A percentile compares a stretch with the other conserved stretches of the same genome.
These are phyloP conservation scores for Cyclotella baltica DNA, from an alignment of 108 stramenopile genomes.

Conservation along the genomic window DNA sequence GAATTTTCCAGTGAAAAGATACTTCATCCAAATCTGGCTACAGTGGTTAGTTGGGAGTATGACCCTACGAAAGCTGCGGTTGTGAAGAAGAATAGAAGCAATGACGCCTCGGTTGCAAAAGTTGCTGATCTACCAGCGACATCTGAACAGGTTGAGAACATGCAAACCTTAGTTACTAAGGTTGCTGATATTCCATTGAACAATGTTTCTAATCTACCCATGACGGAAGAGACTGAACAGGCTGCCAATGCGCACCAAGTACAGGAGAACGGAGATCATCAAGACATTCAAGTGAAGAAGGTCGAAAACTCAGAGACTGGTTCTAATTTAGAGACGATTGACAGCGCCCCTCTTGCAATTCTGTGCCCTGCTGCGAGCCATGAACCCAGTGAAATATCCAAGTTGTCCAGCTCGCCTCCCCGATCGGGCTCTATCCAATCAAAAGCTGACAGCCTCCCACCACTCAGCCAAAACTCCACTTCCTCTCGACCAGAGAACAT, in stretches of 20 bases:
- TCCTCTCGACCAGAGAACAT: not conserved
- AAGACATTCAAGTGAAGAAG: not conserved
- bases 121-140: no score
- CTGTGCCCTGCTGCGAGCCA: not conserved
- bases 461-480: no score
- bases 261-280: not conserved
- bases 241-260: not conserved
- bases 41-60: slow-evolving; percentile 7
- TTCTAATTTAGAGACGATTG: slow-evolving; percentile 5
- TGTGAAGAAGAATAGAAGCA: no score
- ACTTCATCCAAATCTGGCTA: not conserved
- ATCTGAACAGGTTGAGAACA: no score
- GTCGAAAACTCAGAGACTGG: not conserved
- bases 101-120: no score
- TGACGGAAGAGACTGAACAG: no score
- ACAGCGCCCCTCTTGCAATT: not conserved
- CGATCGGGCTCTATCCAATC: not conserved
- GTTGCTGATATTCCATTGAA: not conserved
- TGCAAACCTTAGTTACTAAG: no score
- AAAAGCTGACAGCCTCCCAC: not conserved
- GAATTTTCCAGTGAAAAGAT: slow-evolving; percentile 11
- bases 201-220: no score
- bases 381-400: not conserved
- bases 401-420: not conserved
- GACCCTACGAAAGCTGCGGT: slow-evolving; percentile 9